Evolutionary conservation across 2,329 filamentous ascomycete species (phyloP), one percentile per base, ranked within the genome.

Genomic region (Cytospora piceicola): DNA sequence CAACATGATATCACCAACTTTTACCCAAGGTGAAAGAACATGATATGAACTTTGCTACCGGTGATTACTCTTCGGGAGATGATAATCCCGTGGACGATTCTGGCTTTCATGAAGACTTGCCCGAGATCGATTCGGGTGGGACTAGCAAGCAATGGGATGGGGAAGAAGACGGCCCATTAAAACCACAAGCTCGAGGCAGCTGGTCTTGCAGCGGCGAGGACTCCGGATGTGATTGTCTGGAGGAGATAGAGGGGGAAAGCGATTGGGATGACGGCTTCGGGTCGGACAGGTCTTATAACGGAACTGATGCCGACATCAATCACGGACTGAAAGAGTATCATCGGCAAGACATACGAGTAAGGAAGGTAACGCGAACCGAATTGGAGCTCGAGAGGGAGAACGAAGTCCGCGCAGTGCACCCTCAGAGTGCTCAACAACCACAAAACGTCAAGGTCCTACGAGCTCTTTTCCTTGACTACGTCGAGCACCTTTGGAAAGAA

Each of bases 281-380:
- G 58, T 63, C 61, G 11, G 61, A 63, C 53, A 42, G 24, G 55
- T 63, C 39, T 7, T 51, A 63, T 8, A 39, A 52, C n/a, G 61
- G 54, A 34, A 49, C 22, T 27, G 29, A 63, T 57, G 54, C 61
- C 29, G 29, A 49, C 1, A 0, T 12, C 24, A 52, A 63, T 53
- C 39, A 63, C 54, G 39, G 52, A 0, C 39, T 58, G n/a, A 63
- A 63, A 20, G n/a, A 29, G 11, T n/a, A 14, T 15, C 24, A 42
- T 22, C 55, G n/a, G 20, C 15, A 56, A 27, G 6, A 34, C 27
- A 22, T 7, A 24, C 52, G 36, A 34, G 14, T 6, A 24, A 17
- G 39, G n/a, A 49, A 57, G 24, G 29, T 12, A 1, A 4, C 17
- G 32, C 34, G 17, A 17, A 2, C 12, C 2, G 7, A 22, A 46